Evolutionary conservation across 106 monocot genomes (phyloP).

Genomic region (Allium fistulosum): DNA sequence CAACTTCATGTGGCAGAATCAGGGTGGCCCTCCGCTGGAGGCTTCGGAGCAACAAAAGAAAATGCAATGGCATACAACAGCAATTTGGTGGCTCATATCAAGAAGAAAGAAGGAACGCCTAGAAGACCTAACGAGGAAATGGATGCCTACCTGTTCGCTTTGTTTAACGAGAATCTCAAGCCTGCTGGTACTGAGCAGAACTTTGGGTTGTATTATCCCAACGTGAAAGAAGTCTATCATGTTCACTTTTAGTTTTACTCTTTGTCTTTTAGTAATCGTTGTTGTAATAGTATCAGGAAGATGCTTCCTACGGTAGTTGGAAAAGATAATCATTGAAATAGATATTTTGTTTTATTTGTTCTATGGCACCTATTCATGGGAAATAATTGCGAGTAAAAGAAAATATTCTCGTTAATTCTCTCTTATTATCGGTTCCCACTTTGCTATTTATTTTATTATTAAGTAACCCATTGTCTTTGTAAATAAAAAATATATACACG

Average conservation of each 20-base stretch:
- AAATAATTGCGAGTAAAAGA: too few relatives aligned
- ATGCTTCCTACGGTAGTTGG: too few relatives aligned
- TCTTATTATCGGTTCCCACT: not conserved
- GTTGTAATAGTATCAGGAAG: too few relatives aligned
- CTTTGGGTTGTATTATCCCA: conserved; percentile 14
- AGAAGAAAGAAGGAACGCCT: conserved; percentile 2
- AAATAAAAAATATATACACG: too few relatives aligned
- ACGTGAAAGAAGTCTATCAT: conserved; percentile 1
- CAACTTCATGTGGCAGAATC: conserved; percentile 9
- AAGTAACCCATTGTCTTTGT: too few relatives aligned
- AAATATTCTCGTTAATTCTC: too few relatives aligned
- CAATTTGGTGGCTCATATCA: conserved; percentile 14
- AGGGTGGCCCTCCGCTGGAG: conserved; percentile 30
- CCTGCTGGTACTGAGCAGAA: conserved; percentile 9
- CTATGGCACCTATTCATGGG: too few relatives aligned
- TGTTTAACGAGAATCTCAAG: conserved; percentile 19
- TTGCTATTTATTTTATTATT: too few relatives aligned
- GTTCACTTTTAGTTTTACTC: too few relatives aligned
- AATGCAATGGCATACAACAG: conserved; percentile 16
- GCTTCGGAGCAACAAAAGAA: conserved; percentile 10
- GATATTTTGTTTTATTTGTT: too few relatives aligned
- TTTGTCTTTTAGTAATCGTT: too few relatives aligned
- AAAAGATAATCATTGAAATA: too few relatives aligned
- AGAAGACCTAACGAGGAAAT: conserved; percentile 1
- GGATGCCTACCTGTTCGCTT: conserved; percentile 17